Base-by-base conservation (phyloP, 192 early-diverging fungal genomes). In the Coemansia umbellata region DNA sequence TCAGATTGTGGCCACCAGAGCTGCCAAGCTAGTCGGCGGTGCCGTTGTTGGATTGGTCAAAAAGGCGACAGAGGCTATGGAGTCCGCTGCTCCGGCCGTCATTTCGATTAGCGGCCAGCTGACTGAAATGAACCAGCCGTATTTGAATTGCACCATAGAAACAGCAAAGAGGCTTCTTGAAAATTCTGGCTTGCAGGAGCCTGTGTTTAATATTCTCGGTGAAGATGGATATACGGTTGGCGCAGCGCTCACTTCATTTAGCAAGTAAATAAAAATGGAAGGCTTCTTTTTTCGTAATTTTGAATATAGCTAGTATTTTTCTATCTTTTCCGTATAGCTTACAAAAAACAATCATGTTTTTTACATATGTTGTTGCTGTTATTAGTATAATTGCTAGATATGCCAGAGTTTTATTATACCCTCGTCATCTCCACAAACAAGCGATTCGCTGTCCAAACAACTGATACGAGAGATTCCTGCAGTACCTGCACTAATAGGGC, bases 1-100 rank as follows among this genome's bases (percentile, higher is more conserved):
- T 61, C 83, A 91, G 44, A 70, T 94, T 4, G 85, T 98, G 13
- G 88, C 88, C 19, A 84, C 81, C 31, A 83, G 94, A 27, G 87
- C 94, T 10, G 94, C 94, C 17, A 82, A 90, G 44, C 71, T 98
- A 21, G 75, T 86, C 22, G 87, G 89, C 42, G 74, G 67, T 1
- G 81, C 81, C 1, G 69, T 84, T 15, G 86, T 87, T 18, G 87
- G 82, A 2, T 22, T 79, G 4, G 47, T 69, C 11, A 31, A 28
- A 9, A 43, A 31, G 28, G 63, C 63, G 18, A 47, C 42, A 10
- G 60, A 71, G 35, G 68, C 68, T 1, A 50, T 51, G 48, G 47
- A 47, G 37, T 10, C 13, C 8, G 43, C 50, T 22, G 50, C 31
- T 3, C 60, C 58, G 0, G 48, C 55, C 3, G 55, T 66, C 3